A percentile compares a stretch with the other conserved stretches of the same genome.
Conservation (phyloP, 441 rosid genomes). For the Capsella rubella region DNA sequence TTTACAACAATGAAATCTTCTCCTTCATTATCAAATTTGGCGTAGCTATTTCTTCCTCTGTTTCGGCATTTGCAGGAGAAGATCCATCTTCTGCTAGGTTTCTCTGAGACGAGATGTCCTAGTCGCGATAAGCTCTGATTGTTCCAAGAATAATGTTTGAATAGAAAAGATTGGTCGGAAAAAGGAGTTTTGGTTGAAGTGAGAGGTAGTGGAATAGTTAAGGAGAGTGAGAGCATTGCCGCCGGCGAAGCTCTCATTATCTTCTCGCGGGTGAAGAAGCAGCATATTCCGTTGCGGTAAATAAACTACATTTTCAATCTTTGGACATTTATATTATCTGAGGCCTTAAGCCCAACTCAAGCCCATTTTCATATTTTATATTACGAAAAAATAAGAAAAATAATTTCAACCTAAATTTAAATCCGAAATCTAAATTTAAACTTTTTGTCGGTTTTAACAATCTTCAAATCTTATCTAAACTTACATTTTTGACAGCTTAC, state of each 20-base stretch:
- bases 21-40: slow-evolving; percentile 33
- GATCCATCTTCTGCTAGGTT: slow-evolving; percentile 28
- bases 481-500: too few relatives aligned
- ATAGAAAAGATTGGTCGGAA: slow-evolving; percentile 13
- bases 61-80: slow-evolving; percentile 41
- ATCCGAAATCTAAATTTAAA: too few relatives aligned
- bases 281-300: neutral
- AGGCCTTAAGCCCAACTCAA: slow-evolving; percentile 11
- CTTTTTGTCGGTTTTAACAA: too few relatives aligned
- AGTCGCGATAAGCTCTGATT: slow-evolving; percentile 10
- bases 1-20: slow-evolving; percentile 77
- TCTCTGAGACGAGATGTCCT: slow-evolving; percentile 23
- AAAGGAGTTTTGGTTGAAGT: slow-evolving; percentile 3
- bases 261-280: slow-evolving; percentile 23
- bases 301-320: neutral
- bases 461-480: too few relatives aligned
- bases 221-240: slow-evolving; percentile 30
- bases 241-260: slow-evolving; percentile 45
- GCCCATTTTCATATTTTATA: neutral
- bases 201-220: slow-evolving; percentile 18
- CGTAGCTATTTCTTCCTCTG: slow-evolving; percentile 12
- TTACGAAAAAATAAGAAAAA: too few relatives aligned
- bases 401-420: too few relatives aligned
- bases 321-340: neutral
- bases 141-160: slow-evolving; percentile 1